Base-by-base conservation (phyloP, 768 basidiomycete species). In the Kwoniella mangroviensis region DNA sequence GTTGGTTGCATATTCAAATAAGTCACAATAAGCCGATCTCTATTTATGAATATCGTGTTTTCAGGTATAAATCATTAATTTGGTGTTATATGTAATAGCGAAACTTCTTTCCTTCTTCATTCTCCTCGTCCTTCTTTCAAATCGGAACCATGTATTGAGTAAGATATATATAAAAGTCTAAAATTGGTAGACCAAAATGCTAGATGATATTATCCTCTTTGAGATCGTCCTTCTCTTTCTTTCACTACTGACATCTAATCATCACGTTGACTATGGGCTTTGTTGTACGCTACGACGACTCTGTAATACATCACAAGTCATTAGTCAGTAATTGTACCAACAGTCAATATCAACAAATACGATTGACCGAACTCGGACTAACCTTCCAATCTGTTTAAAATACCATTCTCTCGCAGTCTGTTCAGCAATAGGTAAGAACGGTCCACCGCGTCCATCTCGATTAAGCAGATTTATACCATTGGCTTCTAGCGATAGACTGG, bases 401-500 rank as follows among this genome's bases (percentile, higher is more conserved):
- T 84, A 83, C 84, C 84, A 84, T 26, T 79, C 76, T 64, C 81
- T 79, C 34, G 78, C 78, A 7, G 74, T 72, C 65, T 78, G 73
- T 41, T 84, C 83, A 9, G 79, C 63, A 41, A 86, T 73, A 5
- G 84, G 84, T 19, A 87, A 73, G 79, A 86, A 86, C 3, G 85
- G 85, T 10, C 86, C 86, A 1, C 77, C 75, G 9, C 82, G 82
- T 19, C 80, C 80, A 43, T 82, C 95, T 83, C 94, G 89, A 15
- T 90, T 88, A 78, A 94, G 92, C 19, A 91, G 88, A 2, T 79
- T 77, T 78, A 99, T 92, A 1, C 95, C 95, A 17, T 89, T 92
- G 77, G 94, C 90, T 79, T 98, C 95, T 28, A 93, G 89, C 3
- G 90, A 91, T 55, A 98, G 89, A 19, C 92, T 92, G 81, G 92